These are phyloP conservation scores for Neurospora sp. DNA, from an alignment of 2,329 filamentous ascomycete genomes.

Conservation along the genomic window DNA sequence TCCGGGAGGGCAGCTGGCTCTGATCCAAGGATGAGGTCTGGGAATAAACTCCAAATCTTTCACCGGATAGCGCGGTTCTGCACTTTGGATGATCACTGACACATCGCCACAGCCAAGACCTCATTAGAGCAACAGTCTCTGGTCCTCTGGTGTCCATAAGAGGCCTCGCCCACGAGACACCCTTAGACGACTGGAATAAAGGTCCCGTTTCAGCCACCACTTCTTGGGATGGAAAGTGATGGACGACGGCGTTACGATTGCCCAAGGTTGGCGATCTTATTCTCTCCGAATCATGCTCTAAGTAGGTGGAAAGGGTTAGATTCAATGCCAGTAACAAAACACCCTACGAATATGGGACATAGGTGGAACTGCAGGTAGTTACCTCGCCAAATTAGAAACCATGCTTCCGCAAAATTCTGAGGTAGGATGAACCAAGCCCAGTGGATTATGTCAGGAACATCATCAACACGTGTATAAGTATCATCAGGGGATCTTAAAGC, in stretches of 20 bases:
- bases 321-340: neutral
- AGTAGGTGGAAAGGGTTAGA: neutral
- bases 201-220: neutral
- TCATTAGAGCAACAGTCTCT: neutral
- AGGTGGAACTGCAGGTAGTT: neutral
- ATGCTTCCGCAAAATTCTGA: neutral
- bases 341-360: neutral
- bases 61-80: accelerated
- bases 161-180: neutral
- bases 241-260: no score
- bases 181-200: neutral
- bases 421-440: neutral
- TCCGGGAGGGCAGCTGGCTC: neutral
- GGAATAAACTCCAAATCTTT: neutral
- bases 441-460: neutral
- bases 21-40: neutral
- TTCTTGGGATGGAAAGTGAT: neutral
- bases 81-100: neutral
- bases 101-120: neutral
- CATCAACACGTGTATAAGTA: neutral
- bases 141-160: neutral
- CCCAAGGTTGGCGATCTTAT: no score
- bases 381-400: neutral
- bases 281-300: neutral
- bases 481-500: neutral